These are phyloP conservation scores for Ambrosia hybrid DNA, from an alignment of 140 eudicot genomes.

Conservation along the genomic window DNA sequence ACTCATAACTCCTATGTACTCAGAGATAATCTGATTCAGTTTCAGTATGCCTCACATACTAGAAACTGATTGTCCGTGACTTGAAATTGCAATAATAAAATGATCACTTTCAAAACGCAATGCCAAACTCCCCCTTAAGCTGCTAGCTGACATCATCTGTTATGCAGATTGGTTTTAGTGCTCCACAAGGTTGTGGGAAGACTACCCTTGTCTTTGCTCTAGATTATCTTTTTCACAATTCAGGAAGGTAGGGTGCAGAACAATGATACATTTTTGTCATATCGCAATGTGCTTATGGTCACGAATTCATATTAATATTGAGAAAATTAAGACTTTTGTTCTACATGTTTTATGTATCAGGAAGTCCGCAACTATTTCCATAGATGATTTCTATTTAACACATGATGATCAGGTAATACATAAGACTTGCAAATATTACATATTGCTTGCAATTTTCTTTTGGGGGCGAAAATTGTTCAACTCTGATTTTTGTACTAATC, in stretches of 20 bases:
- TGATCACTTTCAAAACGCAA: too few relatives aligned
- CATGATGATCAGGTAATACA: conserved; percentile 74
- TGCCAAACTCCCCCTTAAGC: background rate
- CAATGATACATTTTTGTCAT: conserved; percentile 31
- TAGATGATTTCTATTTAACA: conserved; percentile 91
- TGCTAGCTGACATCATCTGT: conserved; percentile 18
- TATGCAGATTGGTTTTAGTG: conserved; percentile 96
- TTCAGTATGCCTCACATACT: too few relatives aligned
- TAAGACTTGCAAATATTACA: background rate
- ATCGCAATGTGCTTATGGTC: conserved; percentile 15
- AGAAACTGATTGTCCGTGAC: too few relatives aligned
- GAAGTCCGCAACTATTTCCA: conserved; percentile 86
- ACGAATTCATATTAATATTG: conserved; percentile 11
- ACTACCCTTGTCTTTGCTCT: conserved; percentile 95
- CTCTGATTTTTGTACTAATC: background rate
- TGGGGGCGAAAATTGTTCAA: background rate
- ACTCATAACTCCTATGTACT: too few relatives aligned
- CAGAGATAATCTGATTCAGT: too few relatives aligned
- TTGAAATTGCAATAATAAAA: too few relatives aligned
- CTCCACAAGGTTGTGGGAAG: conserved; percentile 99
- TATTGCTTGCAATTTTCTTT: background rate
- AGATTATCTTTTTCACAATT: conserved; percentile 63
- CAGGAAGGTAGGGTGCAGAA: conserved; percentile 72
- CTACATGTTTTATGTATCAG: conserved; percentile 46
- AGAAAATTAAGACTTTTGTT: conserved; percentile 13